Evolutionary conservation across 2,329 filamentous ascomycete species (phyloP).

Genomic region (Fusarium armeniacum): DNA sequence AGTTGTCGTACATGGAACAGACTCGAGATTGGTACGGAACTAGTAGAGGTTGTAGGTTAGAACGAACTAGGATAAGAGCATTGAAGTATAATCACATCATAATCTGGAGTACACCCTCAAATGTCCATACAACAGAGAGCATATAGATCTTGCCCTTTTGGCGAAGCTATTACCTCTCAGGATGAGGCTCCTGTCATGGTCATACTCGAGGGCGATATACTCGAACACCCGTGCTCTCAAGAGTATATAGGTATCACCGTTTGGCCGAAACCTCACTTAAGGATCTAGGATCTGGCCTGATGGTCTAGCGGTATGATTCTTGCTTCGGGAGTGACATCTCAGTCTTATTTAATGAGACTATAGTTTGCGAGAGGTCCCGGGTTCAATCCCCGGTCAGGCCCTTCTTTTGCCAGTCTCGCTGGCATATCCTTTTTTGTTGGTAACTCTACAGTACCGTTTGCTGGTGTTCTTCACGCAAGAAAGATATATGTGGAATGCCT

Average conservation of each 20-base stretch:
- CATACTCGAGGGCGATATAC: no score
- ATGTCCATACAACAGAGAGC: accelerated
- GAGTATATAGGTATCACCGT: not conserved
- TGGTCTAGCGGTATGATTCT: conserved; percentile 42
- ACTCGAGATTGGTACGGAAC: not conserved
- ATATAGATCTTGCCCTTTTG: no score
- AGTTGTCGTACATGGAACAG: not conserved
- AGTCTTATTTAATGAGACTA: conserved; percentile 12
- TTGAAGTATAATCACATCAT: no score
- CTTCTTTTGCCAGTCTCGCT: conserved; percentile 32
- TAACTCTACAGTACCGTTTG: not conserved
- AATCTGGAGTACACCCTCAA: no score
- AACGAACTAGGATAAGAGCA: not conserved
- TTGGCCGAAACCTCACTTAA: not conserved
- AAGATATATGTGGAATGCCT: no score
- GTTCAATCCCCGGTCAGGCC: conserved; percentile 63
- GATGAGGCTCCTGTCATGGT: no score
- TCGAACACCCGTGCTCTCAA: not conserved
- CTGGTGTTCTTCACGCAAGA: not conserved
- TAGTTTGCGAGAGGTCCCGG: conserved; percentile 61
- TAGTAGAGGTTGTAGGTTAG: not conserved
- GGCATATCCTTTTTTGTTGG: not conserved
- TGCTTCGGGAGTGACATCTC: conserved; percentile 40
- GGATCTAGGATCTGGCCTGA: conserved; percentile 33
- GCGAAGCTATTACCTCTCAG: no score